phyloP scores from a whole-genome alignment of 495 filamentous ascomycete genomes.

The Filosporella fistucella region DNA sequence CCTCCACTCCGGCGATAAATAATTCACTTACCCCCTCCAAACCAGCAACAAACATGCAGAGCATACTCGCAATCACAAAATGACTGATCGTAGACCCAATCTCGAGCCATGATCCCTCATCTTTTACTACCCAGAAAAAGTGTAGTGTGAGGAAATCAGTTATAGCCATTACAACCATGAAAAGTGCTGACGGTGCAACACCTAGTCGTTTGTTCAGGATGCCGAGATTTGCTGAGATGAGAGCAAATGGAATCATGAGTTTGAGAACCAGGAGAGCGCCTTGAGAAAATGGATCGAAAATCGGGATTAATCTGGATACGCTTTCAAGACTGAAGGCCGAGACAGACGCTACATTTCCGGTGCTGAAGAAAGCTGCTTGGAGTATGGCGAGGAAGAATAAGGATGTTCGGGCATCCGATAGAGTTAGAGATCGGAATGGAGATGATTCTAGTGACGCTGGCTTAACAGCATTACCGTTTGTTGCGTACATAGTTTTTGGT shows the following conservation, averaged over 20 bases:
- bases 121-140: conserved; percentile 96
- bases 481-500: conserved; percentile 7
- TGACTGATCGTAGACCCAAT: conserved; percentile 95
- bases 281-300: conserved; percentile 94
- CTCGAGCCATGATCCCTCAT: conserved; percentile 95
- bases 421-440: conserved; percentile 44
- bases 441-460: conserved; percentile 20
- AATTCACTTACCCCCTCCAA: conserved; percentile 83
- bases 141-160: conserved; percentile 91
- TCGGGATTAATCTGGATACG: conserved; percentile 84
- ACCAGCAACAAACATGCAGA: conserved; percentile 87
- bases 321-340: conserved; percentile 93
- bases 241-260: conserved; percentile 86
- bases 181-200: conserved; percentile 77
- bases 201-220: conserved; percentile 85
- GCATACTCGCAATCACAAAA: conserved; percentile 83
- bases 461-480: conserved; percentile 20
- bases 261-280: conserved; percentile 84
- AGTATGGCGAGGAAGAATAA: conserved; percentile 94
- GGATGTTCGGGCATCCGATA: conserved; percentile 79
- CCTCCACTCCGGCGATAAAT: conserved; percentile 78
- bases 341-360: conserved; percentile 92
- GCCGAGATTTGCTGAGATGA: conserved; percentile 90
- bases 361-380: conserved; percentile 95
- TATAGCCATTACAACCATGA: conserved; percentile 92